These are phyloP conservation scores for Neurospora intermedia DNA, from an alignment of 495 filamentous ascomycete genomes.

Conservation along the genomic window DNA sequence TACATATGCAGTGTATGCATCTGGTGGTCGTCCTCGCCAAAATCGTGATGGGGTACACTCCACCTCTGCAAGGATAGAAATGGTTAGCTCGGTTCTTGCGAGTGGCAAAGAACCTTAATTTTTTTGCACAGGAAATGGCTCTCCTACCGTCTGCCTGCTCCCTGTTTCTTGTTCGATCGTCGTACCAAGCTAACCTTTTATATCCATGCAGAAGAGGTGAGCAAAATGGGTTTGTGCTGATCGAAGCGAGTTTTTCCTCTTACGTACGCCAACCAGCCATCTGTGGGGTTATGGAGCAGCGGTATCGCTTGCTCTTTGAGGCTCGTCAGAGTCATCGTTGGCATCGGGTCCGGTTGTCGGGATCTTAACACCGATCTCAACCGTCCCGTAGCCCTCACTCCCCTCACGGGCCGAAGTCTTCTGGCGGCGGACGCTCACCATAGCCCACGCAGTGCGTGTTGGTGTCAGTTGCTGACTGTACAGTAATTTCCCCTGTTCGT, in stretches of 20 bases:
- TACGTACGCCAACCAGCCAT: neutral
- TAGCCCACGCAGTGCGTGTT: neutral
- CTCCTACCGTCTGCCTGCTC: too few species aligned
- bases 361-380: neutral
- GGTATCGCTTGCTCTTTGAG: neutral
- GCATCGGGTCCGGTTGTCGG: neutral
- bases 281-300: neutral
- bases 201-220: too few species aligned
- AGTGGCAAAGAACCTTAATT: too few species aligned
- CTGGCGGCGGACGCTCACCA: neutral
- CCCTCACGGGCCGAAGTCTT: neutral
- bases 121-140: too few species aligned
- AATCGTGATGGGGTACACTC: neutral
- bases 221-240: neutral
- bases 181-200: too few species aligned
- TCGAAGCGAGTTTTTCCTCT: neutral
- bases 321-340: neutral
- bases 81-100: too few species aligned
- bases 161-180: too few species aligned
- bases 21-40: neutral
- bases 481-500: too few species aligned
- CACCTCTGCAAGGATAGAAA: too few species aligned
- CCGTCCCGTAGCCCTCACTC: neutral
- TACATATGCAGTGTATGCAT: neutral
- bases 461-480: neutral